phyloP scores from a whole-genome alignment of 441 rosid species.

The Brassica balearica region DNA sequence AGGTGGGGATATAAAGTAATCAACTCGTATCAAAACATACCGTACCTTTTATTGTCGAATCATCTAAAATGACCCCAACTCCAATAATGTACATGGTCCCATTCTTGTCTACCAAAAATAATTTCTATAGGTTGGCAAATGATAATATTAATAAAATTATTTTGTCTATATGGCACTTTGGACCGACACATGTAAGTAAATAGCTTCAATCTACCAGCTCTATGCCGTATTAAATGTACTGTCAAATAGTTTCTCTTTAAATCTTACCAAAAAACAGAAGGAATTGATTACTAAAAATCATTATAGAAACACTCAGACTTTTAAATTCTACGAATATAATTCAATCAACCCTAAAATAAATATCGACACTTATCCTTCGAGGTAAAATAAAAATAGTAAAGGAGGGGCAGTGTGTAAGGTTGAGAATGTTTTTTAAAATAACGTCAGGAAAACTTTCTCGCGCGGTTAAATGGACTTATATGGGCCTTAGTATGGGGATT shows the following conservation, averaged over 20 bases:
- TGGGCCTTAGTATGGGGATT: neutral
- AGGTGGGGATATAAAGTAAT: constrained; percentile 30
- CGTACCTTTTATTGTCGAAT: constrained; percentile 43
- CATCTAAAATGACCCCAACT: constrained; percentile 31
- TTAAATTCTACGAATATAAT: constrained; percentile 14
- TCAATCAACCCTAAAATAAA: neutral
- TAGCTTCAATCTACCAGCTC: constrained; percentile 24
- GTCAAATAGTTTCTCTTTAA: constrained; percentile 26
- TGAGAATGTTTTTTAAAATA: too few relatives aligned
- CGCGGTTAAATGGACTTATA: neutral
- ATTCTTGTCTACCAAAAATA: constrained; percentile 25
- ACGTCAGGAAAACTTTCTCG: neutral
- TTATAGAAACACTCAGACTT: constrained; percentile 18
- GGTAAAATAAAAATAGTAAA: constrained; percentile 8
- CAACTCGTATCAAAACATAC: constrained; percentile 31
- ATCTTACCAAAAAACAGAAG: neutral
- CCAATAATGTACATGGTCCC: constrained; percentile 46
- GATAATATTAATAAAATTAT: neutral
- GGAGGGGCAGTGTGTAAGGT: neutral
- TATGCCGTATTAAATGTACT: constrained; percentile 35
- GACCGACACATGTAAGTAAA: constrained; percentile 41
- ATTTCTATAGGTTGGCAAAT: constrained; percentile 29
- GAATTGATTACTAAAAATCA: constrained; percentile 13
- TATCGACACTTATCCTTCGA: neutral
- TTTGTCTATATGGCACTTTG: constrained; percentile 23